Conservation (phyloP, 495 filamentous ascomycete genomes). For the Penicillium riverlandense region DNA sequence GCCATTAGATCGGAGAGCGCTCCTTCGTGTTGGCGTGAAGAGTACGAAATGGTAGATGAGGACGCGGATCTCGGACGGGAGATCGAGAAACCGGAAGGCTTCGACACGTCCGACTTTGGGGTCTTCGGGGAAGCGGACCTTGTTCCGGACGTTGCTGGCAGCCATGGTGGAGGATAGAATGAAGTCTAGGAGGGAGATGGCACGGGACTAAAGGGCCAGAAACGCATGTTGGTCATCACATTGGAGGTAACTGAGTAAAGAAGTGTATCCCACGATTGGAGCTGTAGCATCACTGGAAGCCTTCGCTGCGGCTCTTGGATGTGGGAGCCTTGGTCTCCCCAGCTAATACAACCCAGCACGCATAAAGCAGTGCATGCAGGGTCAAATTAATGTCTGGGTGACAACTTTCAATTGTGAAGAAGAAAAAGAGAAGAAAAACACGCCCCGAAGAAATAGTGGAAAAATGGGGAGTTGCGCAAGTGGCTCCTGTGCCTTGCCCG, state of each 20-base stretch:
- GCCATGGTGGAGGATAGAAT: constrained; percentile 2
- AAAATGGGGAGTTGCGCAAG: constrained; percentile 17
- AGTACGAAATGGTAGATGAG: constrained; percentile 64
- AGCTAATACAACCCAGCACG: constrained; percentile 59
- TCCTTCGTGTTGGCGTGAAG: constrained; percentile 31
- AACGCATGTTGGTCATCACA: constrained; percentile 7
- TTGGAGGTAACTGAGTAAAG: constrained; percentile 5
- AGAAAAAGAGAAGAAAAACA: constrained; percentile 21
- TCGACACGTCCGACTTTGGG: background rate
- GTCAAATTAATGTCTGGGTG: constrained; percentile 63
- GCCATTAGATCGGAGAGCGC: constrained; percentile 17
- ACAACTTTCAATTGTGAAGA: constrained; percentile 49
- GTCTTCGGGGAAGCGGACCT: background rate
- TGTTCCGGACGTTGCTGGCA: background rate
- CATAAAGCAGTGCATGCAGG: constrained; percentile 37
- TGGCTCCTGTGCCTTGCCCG: constrained; percentile 14
- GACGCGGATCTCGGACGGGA: constrained; percentile 70
- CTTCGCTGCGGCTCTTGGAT: constrained; percentile 59
- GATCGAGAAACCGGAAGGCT: constrained; percentile 67
- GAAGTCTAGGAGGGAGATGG: background rate
- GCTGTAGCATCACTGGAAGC: constrained; percentile 40
- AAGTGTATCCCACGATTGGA: constrained; percentile 40
- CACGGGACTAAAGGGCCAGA: constrained; percentile 6
- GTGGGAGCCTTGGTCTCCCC: constrained; percentile 57
- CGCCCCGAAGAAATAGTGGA: constrained; percentile 5